A percentile compares a stretch with the other conserved stretches of the same genome.
phyloP scores from a whole-genome alignment of 768 basidiomycete species.

The Cystofilobasidium ferigula region DNA sequence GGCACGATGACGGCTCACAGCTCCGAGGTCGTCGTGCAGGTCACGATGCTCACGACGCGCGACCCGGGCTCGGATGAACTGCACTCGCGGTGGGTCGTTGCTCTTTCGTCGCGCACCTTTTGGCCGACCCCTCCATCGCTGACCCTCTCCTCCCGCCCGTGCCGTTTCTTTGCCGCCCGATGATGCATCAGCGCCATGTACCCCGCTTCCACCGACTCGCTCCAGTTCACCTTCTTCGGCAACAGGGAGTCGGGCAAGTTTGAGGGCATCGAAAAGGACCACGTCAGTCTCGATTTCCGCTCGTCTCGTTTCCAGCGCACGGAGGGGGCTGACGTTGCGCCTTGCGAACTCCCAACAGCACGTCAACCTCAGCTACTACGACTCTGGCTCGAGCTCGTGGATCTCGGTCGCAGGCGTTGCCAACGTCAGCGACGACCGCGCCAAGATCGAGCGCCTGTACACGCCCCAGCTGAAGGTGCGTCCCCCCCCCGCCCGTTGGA shows the following conservation, averaged over 20 bases:
- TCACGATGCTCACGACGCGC: constrained; percentile 24
- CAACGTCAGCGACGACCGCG: constrained; percentile 11
- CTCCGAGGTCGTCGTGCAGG: neutral
- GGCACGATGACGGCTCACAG: no score
- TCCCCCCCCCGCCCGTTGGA: neutral
- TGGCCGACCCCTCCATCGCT: no score
- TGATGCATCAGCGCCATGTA: neutral
- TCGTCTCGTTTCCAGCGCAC: neutral
- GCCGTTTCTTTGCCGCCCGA: no score
- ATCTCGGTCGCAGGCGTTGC: constrained; percentile 23
- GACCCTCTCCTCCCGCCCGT: neutral
- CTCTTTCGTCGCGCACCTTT: no score
- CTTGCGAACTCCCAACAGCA: neutral
- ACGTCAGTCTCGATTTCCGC: neutral
- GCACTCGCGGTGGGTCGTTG: constrained; percentile 19
- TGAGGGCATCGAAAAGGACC: constrained; percentile 25
- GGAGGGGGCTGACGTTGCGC: neutral
- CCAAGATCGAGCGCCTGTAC: constrained; percentile 13
- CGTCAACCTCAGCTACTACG: constrained; percentile 25
- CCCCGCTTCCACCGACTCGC: constrained; percentile 4
- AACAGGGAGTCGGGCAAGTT: constrained; percentile 20
- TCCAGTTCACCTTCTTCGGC: constrained; percentile 19
- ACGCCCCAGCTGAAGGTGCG: neutral
- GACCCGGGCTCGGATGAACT: constrained; percentile 24
- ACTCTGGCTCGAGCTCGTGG: constrained; percentile 14